Percentiles rank a stretch among this genome's conserved stretches.
Evolutionary conservation across 495 filamentous ascomycete species (phyloP).

Genomic region (Aspergillus saccharolyticus): DNA sequence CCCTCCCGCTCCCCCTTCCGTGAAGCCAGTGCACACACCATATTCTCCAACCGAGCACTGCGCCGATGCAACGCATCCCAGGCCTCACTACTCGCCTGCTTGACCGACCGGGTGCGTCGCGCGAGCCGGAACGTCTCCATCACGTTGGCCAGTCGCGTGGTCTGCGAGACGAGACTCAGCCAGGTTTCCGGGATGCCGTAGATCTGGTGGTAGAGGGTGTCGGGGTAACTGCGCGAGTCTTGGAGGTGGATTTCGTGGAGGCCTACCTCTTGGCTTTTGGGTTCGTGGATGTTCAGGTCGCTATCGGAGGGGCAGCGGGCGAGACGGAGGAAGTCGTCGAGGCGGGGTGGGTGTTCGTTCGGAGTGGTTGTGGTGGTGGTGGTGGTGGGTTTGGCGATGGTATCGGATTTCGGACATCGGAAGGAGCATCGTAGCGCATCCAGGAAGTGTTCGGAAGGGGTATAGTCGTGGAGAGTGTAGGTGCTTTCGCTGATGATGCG

Average conservation of each 20-base stretch:
- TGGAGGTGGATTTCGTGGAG: conserved; percentile 32
- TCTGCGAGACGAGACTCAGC: conserved; percentile 34
- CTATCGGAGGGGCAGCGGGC: conserved; percentile 27
- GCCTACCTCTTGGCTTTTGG: conserved; percentile 24
- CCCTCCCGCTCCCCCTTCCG: conserved; percentile 10
- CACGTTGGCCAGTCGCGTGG: conserved; percentile 32
- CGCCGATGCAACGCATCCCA: conserved; percentile 31
- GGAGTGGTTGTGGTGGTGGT: neutral
- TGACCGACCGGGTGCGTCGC: conserved; percentile 7
- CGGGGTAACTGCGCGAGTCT: conserved; percentile 29
- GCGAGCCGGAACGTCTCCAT: conserved; percentile 23
- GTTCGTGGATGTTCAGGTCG: conserved; percentile 34
- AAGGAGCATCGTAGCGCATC: conserved; percentile 20
- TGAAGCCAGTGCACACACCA: conserved; percentile 30
- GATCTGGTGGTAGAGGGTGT: conserved; percentile 30
- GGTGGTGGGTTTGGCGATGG: neutral
- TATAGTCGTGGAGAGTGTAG: conserved; percentile 32
- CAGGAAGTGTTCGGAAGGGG: conserved; percentile 22
- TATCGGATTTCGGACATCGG: conserved; percentile 1
- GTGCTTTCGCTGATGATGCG: conserved; percentile 35
- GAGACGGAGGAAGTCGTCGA: conserved; percentile 34
- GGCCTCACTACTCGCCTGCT: conserved; percentile 17
- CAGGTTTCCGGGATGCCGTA: conserved; percentile 36
- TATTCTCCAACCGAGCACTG: conserved; percentile 28
- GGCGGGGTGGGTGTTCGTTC: conserved; percentile 7